Evolutionary conservation across 202 grass and related monocot genomes (phyloP).

Genomic region (Bolboschoenoplectus hybrid): DNA sequence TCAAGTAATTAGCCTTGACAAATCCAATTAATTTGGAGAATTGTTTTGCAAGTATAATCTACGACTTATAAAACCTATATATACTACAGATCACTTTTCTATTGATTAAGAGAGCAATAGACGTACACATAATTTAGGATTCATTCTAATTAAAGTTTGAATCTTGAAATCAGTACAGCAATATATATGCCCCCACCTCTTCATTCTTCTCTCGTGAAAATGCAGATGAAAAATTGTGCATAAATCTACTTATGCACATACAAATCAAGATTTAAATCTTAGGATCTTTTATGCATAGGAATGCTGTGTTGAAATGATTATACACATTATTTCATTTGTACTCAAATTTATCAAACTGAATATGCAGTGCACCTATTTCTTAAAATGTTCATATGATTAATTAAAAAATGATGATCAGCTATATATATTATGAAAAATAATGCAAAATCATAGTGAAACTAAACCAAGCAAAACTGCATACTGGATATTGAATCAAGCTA

Average conservation of each 20-base stretch:
- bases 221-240: not conserved
- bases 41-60: not conserved
- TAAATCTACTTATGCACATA: not conserved
- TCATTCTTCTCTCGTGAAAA: not conserved
- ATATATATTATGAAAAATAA: not conserved
- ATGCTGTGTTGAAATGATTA: not conserved
- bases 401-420: not conserved
- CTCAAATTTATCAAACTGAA: not conserved
- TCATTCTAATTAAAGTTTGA: not conserved
- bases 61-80: not conserved
- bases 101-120: not conserved
- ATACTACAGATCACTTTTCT: not conserved
- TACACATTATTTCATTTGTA: not conserved
- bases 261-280: not conserved
- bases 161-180: not conserved
- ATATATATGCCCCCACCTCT: not conserved
- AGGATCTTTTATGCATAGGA: not conserved
- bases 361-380: not conserved
- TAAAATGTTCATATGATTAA: not conserved
- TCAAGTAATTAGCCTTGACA: not conserved
- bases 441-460: not conserved
- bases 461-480: constrained; percentile 1
- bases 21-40: not conserved
- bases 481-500: not conserved
- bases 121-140: not conserved